Conservation (phyloP, 2,329 filamentous ascomycete genomes). For the Fusarium nanum region DNA sequence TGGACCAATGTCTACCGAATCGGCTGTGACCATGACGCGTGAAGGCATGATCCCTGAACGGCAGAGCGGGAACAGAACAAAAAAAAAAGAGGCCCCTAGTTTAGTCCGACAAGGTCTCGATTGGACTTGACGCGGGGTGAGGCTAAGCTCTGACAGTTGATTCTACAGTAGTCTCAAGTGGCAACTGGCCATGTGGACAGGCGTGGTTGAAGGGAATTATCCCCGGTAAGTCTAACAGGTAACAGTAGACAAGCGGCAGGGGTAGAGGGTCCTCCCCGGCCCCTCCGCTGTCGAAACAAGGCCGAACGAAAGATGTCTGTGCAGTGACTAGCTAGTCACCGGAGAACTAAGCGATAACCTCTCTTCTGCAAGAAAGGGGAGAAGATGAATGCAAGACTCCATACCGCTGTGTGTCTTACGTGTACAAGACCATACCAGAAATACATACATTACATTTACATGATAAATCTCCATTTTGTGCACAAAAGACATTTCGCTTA, state of each 20-base stretch:
- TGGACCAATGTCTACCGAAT: constrained; percentile 29
- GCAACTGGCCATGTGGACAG: constrained; percentile 38
- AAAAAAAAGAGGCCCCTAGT: constrained; percentile 18
- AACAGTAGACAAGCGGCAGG: constrained; percentile 13
- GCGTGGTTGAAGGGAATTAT: constrained; percentile 35
- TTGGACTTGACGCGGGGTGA: constrained; percentile 27
- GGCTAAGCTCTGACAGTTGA: constrained; percentile 11
- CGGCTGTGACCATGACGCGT: constrained; percentile 30
- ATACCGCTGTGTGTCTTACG: constrained; percentile 27
- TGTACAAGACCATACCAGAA: constrained; percentile 17
- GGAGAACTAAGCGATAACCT: constrained; percentile 6
- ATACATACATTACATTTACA: not conserved
- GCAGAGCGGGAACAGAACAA: constrained; percentile 23
- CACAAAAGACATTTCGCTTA: constrained; percentile 1
- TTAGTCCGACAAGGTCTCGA: constrained; percentile 13
- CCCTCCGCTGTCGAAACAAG: constrained; percentile 34
- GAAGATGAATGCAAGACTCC: constrained; percentile 20
- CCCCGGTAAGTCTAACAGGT: constrained; percentile 9
- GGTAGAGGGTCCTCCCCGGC: constrained; percentile 8
- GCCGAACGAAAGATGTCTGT: constrained; percentile 19
- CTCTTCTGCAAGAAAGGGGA: constrained; percentile 30
- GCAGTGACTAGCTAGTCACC: not conserved
- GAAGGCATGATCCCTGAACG: constrained; percentile 24
- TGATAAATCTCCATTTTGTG: not conserved
- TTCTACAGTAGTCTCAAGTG: constrained; percentile 10